Evolutionary conservation across 2,329 filamentous ascomycete species (phyloP).

Genomic region (Fusarium nisikadoi): DNA sequence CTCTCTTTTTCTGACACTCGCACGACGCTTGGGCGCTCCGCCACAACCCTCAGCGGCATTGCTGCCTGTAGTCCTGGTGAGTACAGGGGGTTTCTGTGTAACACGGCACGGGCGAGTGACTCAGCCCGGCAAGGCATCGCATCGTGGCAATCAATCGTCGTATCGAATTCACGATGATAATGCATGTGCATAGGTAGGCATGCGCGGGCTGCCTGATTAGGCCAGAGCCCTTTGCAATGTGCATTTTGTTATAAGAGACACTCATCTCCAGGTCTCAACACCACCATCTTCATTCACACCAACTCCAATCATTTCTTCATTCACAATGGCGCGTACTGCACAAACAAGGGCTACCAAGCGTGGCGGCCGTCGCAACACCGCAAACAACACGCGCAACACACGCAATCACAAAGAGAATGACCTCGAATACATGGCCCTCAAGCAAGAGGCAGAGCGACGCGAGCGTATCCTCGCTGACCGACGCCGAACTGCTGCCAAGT

Average conservation of each 20-base stretch:
- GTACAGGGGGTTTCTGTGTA: neutral
- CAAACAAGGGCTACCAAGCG: conserved; percentile 9
- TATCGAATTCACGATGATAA: neutral
- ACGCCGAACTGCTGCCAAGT: conserved; percentile 51
- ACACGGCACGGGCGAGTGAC: conserved; percentile 8
- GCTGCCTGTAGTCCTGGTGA: conserved; percentile 19
- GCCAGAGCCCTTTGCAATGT: too few species aligned
- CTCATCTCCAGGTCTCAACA: neutral
- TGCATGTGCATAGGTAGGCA: neutral
- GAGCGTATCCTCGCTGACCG: conserved; percentile 51
- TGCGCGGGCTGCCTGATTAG: neutral
- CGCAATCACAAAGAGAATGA: conserved; percentile 45
- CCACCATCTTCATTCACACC: neutral
- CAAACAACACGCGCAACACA: neutral
- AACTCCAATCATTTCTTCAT: neutral
- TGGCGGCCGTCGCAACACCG: conserved; percentile 10
- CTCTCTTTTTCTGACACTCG: neutral
- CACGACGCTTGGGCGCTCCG: neutral
- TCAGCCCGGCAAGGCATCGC: conserved; percentile 17
- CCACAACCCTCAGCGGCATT: conserved; percentile 2
- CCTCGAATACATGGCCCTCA: conserved; percentile 44
- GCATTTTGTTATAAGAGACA: neutral
- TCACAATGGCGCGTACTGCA: conserved; percentile 32
- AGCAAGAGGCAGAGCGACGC: conserved; percentile 52
- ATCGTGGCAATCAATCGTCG: neutral